Base-by-base conservation (phyloP, 2,329 filamentous ascomycete genomes). In the Fusarium sp. region DNA sequence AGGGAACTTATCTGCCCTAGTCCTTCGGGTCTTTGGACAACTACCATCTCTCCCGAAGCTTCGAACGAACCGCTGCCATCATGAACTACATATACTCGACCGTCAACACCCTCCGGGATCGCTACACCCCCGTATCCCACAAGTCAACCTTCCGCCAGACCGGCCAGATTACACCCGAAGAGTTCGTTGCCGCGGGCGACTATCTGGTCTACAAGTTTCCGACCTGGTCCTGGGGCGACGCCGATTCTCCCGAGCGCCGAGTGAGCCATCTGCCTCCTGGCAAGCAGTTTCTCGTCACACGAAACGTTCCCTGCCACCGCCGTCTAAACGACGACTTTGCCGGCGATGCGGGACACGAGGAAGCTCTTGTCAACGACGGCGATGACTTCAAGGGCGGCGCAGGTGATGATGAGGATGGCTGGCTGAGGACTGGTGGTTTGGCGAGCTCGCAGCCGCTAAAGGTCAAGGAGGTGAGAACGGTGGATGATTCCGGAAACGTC, bases 151-250 rank as follows among this genome's bases (percentile, higher is more conserved):
- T 99, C 82, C 93, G 95, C 74, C 88, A 89, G 75, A 97, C 95
- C 6, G 96, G 96, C 71, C 93, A 98, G 83, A 96, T 99, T 81
- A 98, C 95, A 0, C 95, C 95, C 18, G 95, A 98, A 77, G 96
- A 99, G 86, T 99, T 99, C 81, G 87, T 98, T 51, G 91, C 92
- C 6, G 96, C 96, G 5, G 96, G 96, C 74, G 96, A 99, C 84
- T 99, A 98, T 80, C 90, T 99, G 38, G 95, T 97, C 77, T 97
- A 97, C 90, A 98, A 98, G 85, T 99, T 99, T 82, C 96, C 95
- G 10, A 97, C 95, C 61, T 99, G 96, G 96, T 92, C 93, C 50
- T 99, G 96, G 96, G 90, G 92, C 71, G 93, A 96, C 75, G 95
- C 95, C 72, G 92, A 95, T 57, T 89, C 90, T n/a, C 88, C 91